phyloP scores from a whole-genome alignment of 352 stramenopile species.

The Pythium apleroticum region DNA sequence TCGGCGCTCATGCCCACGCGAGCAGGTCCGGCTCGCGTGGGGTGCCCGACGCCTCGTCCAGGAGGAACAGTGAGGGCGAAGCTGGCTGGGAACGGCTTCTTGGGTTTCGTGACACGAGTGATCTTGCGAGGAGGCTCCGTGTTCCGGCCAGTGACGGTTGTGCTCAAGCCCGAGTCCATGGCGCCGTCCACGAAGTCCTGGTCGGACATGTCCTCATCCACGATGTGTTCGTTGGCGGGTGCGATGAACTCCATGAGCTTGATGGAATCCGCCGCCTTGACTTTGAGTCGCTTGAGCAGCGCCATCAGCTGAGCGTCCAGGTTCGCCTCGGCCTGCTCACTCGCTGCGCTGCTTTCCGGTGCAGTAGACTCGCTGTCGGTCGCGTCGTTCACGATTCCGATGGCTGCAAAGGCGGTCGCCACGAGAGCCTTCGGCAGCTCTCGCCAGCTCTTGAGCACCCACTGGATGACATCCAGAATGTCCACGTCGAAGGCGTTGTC shows the following conservation, averaged over 20 bases:
- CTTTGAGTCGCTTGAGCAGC: slow-evolving; percentile 53
- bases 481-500: slow-evolving; percentile 44
- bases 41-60: neutral
- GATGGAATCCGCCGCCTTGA: slow-evolving; percentile 27
- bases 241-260: slow-evolving; percentile 55
- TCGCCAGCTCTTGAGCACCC: slow-evolving; percentile 53
- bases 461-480: slow-evolving; percentile 55
- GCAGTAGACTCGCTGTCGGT: slow-evolving; percentile 13
- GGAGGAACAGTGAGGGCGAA: slow-evolving; percentile 6
- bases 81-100: slow-evolving; percentile 27
- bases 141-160: slow-evolving; percentile 34
- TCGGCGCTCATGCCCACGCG: slow-evolving; percentile 14
- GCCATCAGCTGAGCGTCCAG: slow-evolving; percentile 54
- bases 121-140: slow-evolving; percentile 32
- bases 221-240: slow-evolving; percentile 41
- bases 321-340: slow-evolving; percentile 37
- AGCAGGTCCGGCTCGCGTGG: neutral
- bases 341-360: neutral
- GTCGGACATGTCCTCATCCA: slow-evolving; percentile 57
- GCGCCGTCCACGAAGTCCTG: slow-evolving; percentile 71
- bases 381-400: slow-evolving; percentile 33
- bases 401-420: slow-evolving; percentile 41
- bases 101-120: slow-evolving; percentile 18
- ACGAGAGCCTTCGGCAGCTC: slow-evolving; percentile 53
- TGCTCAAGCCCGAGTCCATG: slow-evolving; percentile 42